A percentile compares a stretch with the other conserved stretches of the same genome.
Conservation (phyloP, 192 early-diverging fungal species). For the Radiomyces spectabilis region DNA sequence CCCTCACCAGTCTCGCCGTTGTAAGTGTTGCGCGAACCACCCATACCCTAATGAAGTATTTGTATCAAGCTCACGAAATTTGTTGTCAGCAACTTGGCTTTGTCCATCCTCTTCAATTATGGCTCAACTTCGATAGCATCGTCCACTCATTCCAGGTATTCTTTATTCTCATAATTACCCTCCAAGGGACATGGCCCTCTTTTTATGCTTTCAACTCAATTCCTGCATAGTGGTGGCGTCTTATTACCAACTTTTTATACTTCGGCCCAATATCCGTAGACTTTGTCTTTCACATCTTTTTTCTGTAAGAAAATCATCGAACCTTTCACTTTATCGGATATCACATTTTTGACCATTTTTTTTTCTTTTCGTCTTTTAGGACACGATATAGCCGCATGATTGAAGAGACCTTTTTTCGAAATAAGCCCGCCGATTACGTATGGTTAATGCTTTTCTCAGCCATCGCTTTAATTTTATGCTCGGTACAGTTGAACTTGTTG, state of each 20-base stretch:
- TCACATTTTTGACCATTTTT: no score
- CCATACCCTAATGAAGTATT: no score
- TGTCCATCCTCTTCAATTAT: conserved; percentile 72
- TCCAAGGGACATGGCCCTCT: no score
- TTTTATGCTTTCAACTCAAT: no score
- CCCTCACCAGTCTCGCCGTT: conserved; percentile 67
- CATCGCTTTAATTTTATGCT: conserved; percentile 19
- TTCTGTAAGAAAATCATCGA: conserved; percentile 44
- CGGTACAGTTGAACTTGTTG: conserved; percentile 7
- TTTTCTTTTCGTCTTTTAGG: conserved; percentile 23
- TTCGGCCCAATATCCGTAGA: conserved; percentile 88
- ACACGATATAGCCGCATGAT: conserved; percentile 84
- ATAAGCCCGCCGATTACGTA: conserved; percentile 85
- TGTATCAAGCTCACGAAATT: background rate
- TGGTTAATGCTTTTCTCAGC: conserved; percentile 79
- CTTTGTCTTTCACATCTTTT: conserved; percentile 91
- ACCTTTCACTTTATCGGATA: no score
- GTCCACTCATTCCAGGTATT: conserved; percentile 65
- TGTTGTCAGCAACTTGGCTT: conserved; percentile 71
- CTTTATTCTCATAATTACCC: no score
- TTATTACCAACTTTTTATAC: conserved; percentile 90
- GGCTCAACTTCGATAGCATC: conserved; percentile 68
- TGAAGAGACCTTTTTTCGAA: conserved; percentile 90
- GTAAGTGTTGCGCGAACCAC: no score
- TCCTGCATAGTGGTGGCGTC: conserved; percentile 82